These are phyloP conservation scores for Xylariomycetidae sp. DNA, from an alignment of 2,329 filamentous ascomycete genomes.

Conservation along the genomic window DNA sequence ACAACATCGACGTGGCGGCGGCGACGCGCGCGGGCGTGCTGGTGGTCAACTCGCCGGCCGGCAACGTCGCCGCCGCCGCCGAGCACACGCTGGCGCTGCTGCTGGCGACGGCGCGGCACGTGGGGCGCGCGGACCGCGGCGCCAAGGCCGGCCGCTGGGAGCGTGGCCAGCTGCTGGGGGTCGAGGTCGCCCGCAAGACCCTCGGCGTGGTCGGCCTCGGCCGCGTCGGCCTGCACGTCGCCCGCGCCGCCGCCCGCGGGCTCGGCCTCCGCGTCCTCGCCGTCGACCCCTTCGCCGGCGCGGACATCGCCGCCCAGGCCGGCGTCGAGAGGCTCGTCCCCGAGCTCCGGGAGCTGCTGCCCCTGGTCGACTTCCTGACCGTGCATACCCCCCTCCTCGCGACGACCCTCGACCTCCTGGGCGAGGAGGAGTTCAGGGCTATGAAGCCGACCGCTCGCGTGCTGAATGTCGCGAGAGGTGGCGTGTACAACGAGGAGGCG, in stretches of 20 bases:
- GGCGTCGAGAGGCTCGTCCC: conserved; percentile 55
- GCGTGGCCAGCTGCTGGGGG: conserved; percentile 64
- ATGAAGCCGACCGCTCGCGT: conserved; percentile 73
- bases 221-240: conserved; percentile 78
- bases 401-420: conserved; percentile 68
- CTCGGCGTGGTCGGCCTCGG: conserved; percentile 72
- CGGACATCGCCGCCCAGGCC: conserved; percentile 61
- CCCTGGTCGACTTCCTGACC: conserved; percentile 67
- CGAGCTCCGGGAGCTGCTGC: conserved; percentile 54
- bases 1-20: conserved; percentile 71
- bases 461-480: conserved; percentile 73
- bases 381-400: conserved; percentile 77
- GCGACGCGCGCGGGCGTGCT: conserved; percentile 70
- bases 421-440: conserved; percentile 55
- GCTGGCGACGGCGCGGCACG: conserved; percentile 67
- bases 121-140: conserved; percentile 63
- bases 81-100: conserved; percentile 73
- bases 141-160: conserved; percentile 73
- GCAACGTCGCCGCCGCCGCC: conserved; percentile 75
- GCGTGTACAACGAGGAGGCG: conserved; percentile 72
- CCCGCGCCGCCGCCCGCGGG: conserved; percentile 65
- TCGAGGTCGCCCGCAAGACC: conserved; percentile 72
- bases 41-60: conserved; percentile 72
- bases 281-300: conserved; percentile 71
- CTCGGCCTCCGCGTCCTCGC: conserved; percentile 71